Conservation (phyloP, 148 eudicot genomes). For the Persicaria maculosa region DNA sequence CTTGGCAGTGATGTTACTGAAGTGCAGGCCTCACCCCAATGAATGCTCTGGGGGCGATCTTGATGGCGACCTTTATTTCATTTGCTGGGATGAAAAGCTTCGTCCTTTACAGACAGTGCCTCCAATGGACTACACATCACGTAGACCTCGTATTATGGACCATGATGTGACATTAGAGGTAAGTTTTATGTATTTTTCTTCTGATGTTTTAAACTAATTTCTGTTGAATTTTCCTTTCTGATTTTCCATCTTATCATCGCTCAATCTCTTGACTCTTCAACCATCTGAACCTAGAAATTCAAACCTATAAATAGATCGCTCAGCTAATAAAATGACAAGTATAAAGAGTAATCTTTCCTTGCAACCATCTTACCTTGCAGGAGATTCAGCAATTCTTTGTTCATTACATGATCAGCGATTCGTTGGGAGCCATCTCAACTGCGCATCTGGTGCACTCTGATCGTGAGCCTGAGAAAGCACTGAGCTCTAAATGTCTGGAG, state of each 20-base stretch:
- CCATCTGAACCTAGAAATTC: neutral
- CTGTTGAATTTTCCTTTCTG: neutral
- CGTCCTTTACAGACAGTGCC: constrained; percentile 60
- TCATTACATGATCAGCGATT: constrained; percentile 86
- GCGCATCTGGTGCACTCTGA: constrained; percentile 90
- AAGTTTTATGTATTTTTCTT: constrained; percentile 2
- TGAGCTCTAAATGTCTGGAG: constrained; percentile 63
- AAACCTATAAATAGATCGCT: neutral
- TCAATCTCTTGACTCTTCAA: no score
- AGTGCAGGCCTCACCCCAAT: constrained; percentile 91
- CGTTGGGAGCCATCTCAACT: constrained; percentile 76
- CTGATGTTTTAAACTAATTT: neutral
- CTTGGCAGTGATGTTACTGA: neutral
- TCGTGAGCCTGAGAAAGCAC: constrained; percentile 78
- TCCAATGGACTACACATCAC: constrained; percentile 95
- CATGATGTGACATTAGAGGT: constrained; percentile 89
- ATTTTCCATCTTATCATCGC: no score
- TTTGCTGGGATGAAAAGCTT: constrained; percentile 83
- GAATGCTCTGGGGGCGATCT: constrained; percentile 99
- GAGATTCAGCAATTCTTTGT: constrained; percentile 91
- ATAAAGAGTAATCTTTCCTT: no score
- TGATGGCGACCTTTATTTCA: constrained; percentile 87
- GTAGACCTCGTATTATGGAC: constrained; percentile 86
- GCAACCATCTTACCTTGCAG: constrained; percentile 30
- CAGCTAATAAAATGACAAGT: no score